phyloP scores from a whole-genome alignment of 2,329 filamentous ascomycete genomes.

The Hypoxylon sp. region DNA sequence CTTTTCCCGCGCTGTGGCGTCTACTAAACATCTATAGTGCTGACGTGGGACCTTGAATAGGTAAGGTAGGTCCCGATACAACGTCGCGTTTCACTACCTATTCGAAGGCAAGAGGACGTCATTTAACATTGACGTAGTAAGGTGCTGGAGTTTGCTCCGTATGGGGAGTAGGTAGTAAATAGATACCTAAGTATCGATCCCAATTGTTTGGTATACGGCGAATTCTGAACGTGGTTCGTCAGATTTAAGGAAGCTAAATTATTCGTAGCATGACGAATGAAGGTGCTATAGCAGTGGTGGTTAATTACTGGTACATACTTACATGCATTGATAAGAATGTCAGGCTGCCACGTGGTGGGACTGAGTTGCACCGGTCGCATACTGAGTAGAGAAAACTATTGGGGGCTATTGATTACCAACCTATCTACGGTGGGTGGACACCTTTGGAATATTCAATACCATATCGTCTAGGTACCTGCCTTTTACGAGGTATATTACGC shows the following conservation, averaged over 20 bases:
- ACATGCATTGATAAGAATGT: slow-evolving; percentile 8
- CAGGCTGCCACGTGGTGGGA: slow-evolving; percentile 23
- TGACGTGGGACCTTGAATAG: slow-evolving; percentile 21
- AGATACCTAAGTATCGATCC: too few species aligned
- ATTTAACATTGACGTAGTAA: not conserved
- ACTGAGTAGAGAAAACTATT: slow-evolving; percentile 3
- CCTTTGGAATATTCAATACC: not conserved
- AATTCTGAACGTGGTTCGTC: not conserved
- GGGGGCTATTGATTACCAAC: slow-evolving; percentile 4
- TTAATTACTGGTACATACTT: not conserved
- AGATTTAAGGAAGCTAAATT: not conserved
- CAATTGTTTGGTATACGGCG: not conserved
- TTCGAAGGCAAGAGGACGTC: too few species aligned
- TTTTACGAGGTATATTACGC: not conserved
- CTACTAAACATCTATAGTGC: slow-evolving; percentile 8
- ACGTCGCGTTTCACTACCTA: not conserved
- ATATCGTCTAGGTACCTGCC: not conserved
- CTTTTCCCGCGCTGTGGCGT: not conserved
- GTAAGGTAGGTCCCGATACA: not conserved
- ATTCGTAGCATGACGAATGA: not conserved
- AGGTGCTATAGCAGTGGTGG: not conserved
- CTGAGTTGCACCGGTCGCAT: slow-evolving; percentile 3
- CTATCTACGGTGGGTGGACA: not conserved
- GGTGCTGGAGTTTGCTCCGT: not conserved
- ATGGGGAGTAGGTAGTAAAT: not conserved